These are phyloP conservation scores for Populus tomentosa DNA, from an alignment of 441 rosid genomes.

Conservation along the genomic window DNA sequence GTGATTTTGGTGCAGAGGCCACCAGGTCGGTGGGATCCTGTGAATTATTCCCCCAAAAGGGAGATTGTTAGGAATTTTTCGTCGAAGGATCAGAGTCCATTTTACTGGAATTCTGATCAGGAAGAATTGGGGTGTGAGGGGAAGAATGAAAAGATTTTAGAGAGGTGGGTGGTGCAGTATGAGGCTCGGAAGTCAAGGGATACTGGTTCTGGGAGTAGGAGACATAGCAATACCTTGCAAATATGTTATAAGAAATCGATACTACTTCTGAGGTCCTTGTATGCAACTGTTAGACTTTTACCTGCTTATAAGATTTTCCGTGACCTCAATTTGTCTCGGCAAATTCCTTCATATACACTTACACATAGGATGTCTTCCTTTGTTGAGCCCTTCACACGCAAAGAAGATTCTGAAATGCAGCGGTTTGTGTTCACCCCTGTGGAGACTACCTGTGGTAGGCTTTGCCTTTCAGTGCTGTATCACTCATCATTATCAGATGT, in stretches of 20 bases:
- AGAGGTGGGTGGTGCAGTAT: conserved; percentile 92
- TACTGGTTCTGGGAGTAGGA: conserved; percentile 44
- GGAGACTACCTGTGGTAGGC: conserved; percentile 79
- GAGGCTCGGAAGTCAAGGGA: conserved; percentile 63
- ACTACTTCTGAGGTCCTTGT: conserved; percentile 80
- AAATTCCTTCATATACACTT: conserved; percentile 52
- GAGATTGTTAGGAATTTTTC: conserved; percentile 49
- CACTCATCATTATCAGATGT: conserved; percentile 58
- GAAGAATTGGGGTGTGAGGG: conserved; percentile 48
- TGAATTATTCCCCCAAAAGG: conserved; percentile 41
- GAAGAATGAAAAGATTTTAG: conserved; percentile 64
- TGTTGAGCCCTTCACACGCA: conserved; percentile 72
- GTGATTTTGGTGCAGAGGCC: conserved; percentile 69
- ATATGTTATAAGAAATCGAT: conserved; percentile 70
- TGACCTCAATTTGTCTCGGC: conserved; percentile 68
- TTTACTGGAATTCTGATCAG: conserved; percentile 60
- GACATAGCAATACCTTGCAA: conserved; percentile 56
- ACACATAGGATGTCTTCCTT: conserved; percentile 78
- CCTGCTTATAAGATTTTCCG: conserved; percentile 88
- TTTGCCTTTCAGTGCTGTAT: conserved; percentile 76
- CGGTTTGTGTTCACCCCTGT: conserved; percentile 80
- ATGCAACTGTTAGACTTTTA: conserved; percentile 74
- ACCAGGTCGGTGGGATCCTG: conserved; percentile 37
- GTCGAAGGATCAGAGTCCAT: conserved; percentile 38
- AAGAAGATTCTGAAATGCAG: conserved; percentile 86